Conservation (phyloP, 2,329 filamentous ascomycete genomes). For the Paecilomyces variotii region DNA sequence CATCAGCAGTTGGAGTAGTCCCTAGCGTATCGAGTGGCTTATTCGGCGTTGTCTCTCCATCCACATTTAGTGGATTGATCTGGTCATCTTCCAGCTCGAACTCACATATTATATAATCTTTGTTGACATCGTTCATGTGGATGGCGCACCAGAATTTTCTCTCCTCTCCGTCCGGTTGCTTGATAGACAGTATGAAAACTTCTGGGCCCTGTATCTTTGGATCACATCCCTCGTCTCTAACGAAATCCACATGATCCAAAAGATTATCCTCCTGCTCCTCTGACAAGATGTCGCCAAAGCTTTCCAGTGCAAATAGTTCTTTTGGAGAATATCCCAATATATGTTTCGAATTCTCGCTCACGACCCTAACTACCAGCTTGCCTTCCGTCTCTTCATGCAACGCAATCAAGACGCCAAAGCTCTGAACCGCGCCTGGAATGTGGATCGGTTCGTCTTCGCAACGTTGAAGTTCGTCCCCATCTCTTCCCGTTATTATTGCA, state of each 20-base stretch:
- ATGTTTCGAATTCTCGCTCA: conserved; percentile 70
- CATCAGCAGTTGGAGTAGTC: conserved; percentile 63
- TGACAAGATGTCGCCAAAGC: conserved; percentile 73
- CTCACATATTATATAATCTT: conserved; percentile 72
- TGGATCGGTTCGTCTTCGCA: conserved; percentile 92
- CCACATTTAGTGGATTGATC: conserved; percentile 58
- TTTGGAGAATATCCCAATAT: conserved; percentile 71
- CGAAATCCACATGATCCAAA: conserved; percentile 80
- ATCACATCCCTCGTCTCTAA: conserved; percentile 73
- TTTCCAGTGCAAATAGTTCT: conserved; percentile 64
- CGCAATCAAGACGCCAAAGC: conserved; percentile 69
- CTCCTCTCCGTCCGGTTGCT: conserved; percentile 46
- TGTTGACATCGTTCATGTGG: conserved; percentile 62
- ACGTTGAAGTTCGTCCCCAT: conserved; percentile 61
- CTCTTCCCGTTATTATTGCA: conserved; percentile 71
- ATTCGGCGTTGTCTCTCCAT: conserved; percentile 48
- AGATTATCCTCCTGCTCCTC: conserved; percentile 80
- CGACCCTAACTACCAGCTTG: conserved; percentile 61
- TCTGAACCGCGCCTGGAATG: conserved; percentile 73
- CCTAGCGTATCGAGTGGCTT: conserved; percentile 65
- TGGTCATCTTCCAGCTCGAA: conserved; percentile 78
- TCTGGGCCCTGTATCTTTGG: conserved; percentile 70
- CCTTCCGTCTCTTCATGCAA: conserved; percentile 63
- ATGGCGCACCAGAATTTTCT: conserved; percentile 82
- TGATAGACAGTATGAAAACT: conserved; percentile 71